A percentile compares a stretch with the other conserved stretches of the same genome.
Conservation (phyloP, 371 early-diverging fungal genomes). For the Apophysomyces ossiformis region DNA sequence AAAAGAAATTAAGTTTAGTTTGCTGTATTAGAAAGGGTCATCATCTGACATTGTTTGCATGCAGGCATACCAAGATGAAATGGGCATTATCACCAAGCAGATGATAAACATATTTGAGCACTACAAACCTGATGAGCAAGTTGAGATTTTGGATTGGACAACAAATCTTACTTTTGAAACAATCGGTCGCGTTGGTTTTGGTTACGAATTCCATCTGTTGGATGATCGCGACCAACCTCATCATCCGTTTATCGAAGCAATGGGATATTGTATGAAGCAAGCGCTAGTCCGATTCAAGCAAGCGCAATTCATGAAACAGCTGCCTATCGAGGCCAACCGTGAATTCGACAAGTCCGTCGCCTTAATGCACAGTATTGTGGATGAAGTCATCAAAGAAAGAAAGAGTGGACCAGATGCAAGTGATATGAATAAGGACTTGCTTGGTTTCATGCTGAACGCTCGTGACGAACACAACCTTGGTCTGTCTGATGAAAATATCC, state of each 20-base stretch:
- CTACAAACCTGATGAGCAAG: constrained; percentile 38
- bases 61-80: constrained; percentile 42
- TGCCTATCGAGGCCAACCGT: constrained; percentile 51
- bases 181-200: constrained; percentile 62
- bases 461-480: constrained; percentile 43
- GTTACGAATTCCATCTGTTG: constrained; percentile 59
- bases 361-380: constrained; percentile 48
- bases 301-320: constrained; percentile 44
- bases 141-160: constrained; percentile 57
- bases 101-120: constrained; percentile 42
- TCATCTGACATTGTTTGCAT: constrained; percentile 17
- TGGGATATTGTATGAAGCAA: constrained; percentile 45
- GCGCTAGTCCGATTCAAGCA: constrained; percentile 30
- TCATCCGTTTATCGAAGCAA: constrained; percentile 59
- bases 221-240: constrained; percentile 37
- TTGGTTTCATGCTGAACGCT: constrained; percentile 64
- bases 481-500: constrained; percentile 55
- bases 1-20: background rate
- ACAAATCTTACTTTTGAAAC: constrained; percentile 60
- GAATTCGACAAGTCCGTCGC: constrained; percentile 34
- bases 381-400: constrained; percentile 43
- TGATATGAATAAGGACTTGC: constrained; percentile 50
- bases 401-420: constrained; percentile 40
- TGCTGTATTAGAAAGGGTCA: background rate
- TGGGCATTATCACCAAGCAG: constrained; percentile 45